Evolutionary conservation across 2,329 filamentous ascomycete species (phyloP).

Genomic region (Grosmannia huntii): DNA sequence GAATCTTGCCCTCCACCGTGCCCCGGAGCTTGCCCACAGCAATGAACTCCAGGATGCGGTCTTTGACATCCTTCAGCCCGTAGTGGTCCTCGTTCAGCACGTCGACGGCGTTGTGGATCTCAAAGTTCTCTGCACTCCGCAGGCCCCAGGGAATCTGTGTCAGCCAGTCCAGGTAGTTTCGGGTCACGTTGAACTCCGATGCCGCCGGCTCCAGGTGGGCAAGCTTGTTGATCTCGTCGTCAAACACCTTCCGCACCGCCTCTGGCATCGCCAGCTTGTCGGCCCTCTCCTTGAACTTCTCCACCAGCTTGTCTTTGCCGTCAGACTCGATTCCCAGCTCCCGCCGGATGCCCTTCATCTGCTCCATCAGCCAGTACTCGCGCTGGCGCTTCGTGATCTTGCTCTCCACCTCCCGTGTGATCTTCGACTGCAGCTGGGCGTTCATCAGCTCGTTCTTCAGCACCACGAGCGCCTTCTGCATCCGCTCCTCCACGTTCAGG

Average conservation of each 20-base stretch:
- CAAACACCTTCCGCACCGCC: slow-evolving; percentile 91
- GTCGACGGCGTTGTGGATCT: slow-evolving; percentile 76
- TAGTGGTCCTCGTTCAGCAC: slow-evolving; percentile 96
- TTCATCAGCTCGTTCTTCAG: slow-evolving; percentile 99
- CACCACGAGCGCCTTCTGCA: slow-evolving; percentile 83
- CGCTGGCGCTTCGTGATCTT: slow-evolving; percentile 96
- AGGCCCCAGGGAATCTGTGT: slow-evolving; percentile 98
- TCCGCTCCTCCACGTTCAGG: slow-evolving; percentile 80
- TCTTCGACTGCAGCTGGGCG: slow-evolving; percentile 90
- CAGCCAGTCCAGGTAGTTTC: slow-evolving; percentile 97
- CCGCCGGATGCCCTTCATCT: slow-evolving; percentile 96
- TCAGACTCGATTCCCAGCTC: slow-evolving; percentile 95
- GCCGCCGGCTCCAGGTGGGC: slow-evolving; percentile 89
- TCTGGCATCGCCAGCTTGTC: slow-evolving; percentile 93
- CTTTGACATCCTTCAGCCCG: slow-evolving; percentile 94
- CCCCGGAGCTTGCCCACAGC: slow-evolving; percentile 94
- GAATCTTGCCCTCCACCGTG: slow-evolving; percentile 94
- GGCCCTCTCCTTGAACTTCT: slow-evolving; percentile 94
- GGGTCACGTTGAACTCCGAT: slow-evolving; percentile 95
- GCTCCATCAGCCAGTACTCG: slow-evolving; percentile 98
- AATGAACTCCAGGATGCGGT: slow-evolving; percentile 95
- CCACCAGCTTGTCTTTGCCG: slow-evolving; percentile 94
- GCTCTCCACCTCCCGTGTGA: slow-evolving; percentile 91
- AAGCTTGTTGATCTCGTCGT: slow-evolving; percentile 95
- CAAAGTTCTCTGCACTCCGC: slow-evolving; percentile 91